Percentiles rank a stretch among this genome's conserved stretches.
Conservation (phyloP, 2,329 filamentous ascomycete species). For the Pseudocercospora eumusae region DNA sequence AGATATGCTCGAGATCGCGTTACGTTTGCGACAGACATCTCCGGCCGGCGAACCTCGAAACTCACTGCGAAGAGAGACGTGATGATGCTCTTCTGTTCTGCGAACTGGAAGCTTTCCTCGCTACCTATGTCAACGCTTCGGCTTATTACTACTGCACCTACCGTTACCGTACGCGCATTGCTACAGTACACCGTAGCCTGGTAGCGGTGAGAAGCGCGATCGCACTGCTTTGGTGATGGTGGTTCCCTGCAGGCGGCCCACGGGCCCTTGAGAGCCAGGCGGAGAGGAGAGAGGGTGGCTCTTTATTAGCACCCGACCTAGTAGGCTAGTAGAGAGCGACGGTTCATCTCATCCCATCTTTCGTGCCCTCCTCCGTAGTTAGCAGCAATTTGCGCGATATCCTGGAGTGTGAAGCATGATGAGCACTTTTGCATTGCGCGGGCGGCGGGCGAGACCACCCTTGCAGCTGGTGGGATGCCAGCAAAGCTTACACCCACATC, state of each 20-base stretch:
- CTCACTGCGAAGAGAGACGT: background rate
- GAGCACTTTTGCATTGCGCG: background rate
- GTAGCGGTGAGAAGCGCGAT: background rate
- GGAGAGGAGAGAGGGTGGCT: background rate
- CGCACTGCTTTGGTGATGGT: constrained; percentile 3
- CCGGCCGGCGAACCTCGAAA: background rate
- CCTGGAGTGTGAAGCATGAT: background rate
- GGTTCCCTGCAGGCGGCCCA: background rate
- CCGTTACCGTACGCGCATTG: no score
- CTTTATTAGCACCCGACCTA: background rate
- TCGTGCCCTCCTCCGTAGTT: background rate
- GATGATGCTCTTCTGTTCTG: background rate
- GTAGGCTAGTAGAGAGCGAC: no score
- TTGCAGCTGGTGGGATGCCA: constrained; percentile 1
- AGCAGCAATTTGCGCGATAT: background rate
- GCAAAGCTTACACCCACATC: constrained; percentile 11
- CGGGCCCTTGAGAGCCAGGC: background rate
- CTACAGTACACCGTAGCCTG: background rate
- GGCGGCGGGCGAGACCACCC: constrained; percentile 1
- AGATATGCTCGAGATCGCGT: constrained; percentile 10
- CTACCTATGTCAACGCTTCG: background rate
- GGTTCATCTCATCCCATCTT: background rate
- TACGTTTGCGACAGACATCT: background rate
- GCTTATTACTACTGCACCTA: no score
- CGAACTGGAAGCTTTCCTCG: background rate